These are phyloP conservation scores for Naematelia encephala DNA, from an alignment of 768 basidiomycete genomes.

Conservation along the genomic window DNA sequence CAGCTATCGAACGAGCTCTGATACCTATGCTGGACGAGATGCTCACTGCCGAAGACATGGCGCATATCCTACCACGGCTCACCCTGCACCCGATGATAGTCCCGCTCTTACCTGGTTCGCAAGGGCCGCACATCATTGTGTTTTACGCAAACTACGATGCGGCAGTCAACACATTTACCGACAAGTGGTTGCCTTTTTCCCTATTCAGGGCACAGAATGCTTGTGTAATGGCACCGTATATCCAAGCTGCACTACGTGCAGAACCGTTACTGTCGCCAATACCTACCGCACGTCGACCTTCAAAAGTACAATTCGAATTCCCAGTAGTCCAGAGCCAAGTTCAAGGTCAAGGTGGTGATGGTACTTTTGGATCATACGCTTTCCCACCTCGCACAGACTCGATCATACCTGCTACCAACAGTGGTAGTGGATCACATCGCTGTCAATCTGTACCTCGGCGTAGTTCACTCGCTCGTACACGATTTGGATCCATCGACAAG, in stretches of 20 bases:
- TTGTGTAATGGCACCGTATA: slow-evolving; percentile 42
- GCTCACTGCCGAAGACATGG: slow-evolving; percentile 44
- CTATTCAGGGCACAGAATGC: slow-evolving; percentile 50
- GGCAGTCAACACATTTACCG: slow-evolving; percentile 46
- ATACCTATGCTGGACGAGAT: slow-evolving; percentile 49
- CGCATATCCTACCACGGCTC: slow-evolving; percentile 43
- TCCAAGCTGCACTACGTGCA: slow-evolving; percentile 16
- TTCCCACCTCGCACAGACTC: no score
- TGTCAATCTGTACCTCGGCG: not conserved
- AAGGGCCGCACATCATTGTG: slow-evolving; percentile 44
- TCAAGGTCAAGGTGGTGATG: not conserved
- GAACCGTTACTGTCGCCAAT: not conserved
- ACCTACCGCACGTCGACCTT: slow-evolving; percentile 30
- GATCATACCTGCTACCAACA: no score
- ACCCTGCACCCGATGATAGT: slow-evolving; percentile 46
- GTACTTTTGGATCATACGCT: no score
- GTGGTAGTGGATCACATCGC: no score
- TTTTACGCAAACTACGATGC: slow-evolving; percentile 50
- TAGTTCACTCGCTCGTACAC: slow-evolving; percentile 12
- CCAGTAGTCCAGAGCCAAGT: not conserved
- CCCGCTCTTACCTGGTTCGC: slow-evolving; percentile 38
- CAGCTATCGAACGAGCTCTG: slow-evolving; percentile 39
- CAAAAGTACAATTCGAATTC: slow-evolving; percentile 49
- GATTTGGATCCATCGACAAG: slow-evolving; percentile 7
- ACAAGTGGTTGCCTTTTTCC: slow-evolving; percentile 49